Conservation (phyloP, 2,329 filamentous ascomycete species). For the Colletotrichum aenigma region DNA sequence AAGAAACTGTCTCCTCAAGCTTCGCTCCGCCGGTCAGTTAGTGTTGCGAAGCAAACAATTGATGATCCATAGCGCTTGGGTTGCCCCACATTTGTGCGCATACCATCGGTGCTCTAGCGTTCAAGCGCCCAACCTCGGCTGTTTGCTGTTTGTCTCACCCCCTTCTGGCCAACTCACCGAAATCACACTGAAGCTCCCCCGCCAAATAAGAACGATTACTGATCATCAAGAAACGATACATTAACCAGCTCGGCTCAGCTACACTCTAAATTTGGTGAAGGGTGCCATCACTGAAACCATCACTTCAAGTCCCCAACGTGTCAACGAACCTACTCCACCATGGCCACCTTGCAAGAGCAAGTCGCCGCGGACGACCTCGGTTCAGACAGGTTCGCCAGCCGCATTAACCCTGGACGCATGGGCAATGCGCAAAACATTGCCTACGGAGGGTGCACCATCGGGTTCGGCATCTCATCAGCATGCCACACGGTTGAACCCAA, state of each 20-base stretch:
- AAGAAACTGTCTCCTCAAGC: not conserved
- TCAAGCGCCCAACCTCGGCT: constrained; percentile 7
- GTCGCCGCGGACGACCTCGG: constrained; percentile 7
- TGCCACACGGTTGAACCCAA: constrained; percentile 36
- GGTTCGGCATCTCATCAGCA: constrained; percentile 44
- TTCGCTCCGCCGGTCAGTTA: not conserved
- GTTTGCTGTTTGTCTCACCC: not conserved
- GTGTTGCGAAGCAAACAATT: not conserved
- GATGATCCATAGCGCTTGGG: not conserved
- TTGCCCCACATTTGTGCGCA: not conserved
- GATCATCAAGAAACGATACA: not conserved
- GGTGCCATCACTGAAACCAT: not conserved
- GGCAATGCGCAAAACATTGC: constrained; percentile 38
- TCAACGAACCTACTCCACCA: not conserved
- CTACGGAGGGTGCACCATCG: constrained; percentile 49
- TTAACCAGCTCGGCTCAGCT: not conserved
- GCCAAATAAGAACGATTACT: not conserved
- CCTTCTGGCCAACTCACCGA: not conserved
- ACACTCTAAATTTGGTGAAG: not conserved
- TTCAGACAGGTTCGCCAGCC: constrained; percentile 28
- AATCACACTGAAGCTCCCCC: not conserved
- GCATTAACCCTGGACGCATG: constrained; percentile 29
- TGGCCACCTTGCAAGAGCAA: constrained; percentile 14
- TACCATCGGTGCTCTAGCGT: not conserved
- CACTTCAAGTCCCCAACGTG: not conserved